Evolutionary conservation across 768 basidiomycete genomes (phyloP).

Genomic region (Kwoniella botswanensis): DNA sequence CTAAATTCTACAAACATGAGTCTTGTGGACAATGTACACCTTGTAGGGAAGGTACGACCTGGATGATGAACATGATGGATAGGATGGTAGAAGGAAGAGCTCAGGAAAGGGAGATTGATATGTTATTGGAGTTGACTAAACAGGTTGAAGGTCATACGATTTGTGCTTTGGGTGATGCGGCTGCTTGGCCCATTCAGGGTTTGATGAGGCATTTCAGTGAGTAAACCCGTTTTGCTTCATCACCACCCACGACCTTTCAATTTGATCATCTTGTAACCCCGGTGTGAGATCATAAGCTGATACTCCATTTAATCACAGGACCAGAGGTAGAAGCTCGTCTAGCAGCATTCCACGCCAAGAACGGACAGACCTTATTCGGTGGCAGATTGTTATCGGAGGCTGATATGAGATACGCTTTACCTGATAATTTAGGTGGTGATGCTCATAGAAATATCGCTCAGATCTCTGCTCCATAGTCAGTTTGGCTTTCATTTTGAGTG

Average conservation of each 20-base stretch:
- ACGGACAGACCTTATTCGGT: constrained; percentile 88
- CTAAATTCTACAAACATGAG: constrained; percentile 96
- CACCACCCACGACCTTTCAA: too few relatives aligned
- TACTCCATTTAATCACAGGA: constrained; percentile 40
- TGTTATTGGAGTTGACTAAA: constrained; percentile 95
- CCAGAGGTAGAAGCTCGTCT: constrained; percentile 92
- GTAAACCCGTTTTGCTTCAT: constrained; percentile 23
- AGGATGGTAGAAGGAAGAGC: constrained; percentile 90
- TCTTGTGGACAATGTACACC: constrained; percentile 97
- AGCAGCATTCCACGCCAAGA: constrained; percentile 70
- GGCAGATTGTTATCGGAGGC: constrained; percentile 65
- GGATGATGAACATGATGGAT: constrained; percentile 99
- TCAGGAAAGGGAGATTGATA: constrained; percentile 93
- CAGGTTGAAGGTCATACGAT: constrained; percentile 97
- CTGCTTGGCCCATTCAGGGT: constrained; percentile 98
- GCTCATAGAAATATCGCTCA: constrained; percentile 35
- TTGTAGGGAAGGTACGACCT: constrained; percentile 76
- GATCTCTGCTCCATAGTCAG: constrained; percentile 13
- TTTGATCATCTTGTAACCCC: too few relatives aligned
- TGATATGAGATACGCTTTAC: constrained; percentile 48
- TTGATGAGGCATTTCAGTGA: constrained; percentile 92
- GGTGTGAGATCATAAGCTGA: too few relatives aligned
- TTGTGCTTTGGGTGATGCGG: constrained; percentile 94
- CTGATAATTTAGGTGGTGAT: constrained; percentile 55
- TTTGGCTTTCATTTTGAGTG: not conserved